Evolutionary conservation across 164 flowering plant species (phyloP).

Genomic region (Tinospora cordifolia): DNA sequence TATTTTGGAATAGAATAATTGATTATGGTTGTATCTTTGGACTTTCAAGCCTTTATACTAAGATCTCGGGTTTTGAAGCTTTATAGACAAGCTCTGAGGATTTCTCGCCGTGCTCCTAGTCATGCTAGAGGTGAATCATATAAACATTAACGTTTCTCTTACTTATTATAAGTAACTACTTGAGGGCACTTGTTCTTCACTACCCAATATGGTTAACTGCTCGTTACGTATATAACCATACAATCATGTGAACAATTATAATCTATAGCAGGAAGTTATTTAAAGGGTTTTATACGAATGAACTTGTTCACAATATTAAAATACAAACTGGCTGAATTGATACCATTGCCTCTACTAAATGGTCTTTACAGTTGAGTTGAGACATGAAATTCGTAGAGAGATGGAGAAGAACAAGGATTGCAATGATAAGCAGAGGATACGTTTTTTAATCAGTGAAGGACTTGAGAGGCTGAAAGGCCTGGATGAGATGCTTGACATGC

Average conservation of each 20-base stretch:
- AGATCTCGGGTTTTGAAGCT: constrained; percentile 83
- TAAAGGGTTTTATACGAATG: background rate
- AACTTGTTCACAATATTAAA: background rate
- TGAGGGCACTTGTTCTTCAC: background rate
- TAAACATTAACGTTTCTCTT: background rate
- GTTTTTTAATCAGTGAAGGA: constrained; percentile 76
- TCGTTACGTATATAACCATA: background rate
- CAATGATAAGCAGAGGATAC: constrained; percentile 61
- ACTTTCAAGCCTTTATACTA: constrained; percentile 66
- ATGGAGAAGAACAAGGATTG: constrained; percentile 65
- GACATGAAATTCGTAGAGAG: constrained; percentile 56
- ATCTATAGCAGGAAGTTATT: background rate
- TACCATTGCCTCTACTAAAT: background rate
- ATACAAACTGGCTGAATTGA: background rate
- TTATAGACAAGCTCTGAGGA: constrained; percentile 70
- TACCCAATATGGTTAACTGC: background rate
- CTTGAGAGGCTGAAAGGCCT: constrained; percentile 58
- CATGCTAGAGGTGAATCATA: constrained; percentile 50
- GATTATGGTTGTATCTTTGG: constrained; percentile 46
- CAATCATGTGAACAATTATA: background rate
- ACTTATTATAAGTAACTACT: background rate
- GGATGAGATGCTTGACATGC: constrained; percentile 89
- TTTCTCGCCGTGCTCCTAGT: constrained; percentile 56
- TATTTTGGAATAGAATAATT: constrained; percentile 14
- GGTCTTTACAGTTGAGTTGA: constrained; percentile 54